Base-by-base conservation (phyloP, 1,284 basidiomycete genomes). In the Hymenochaete sp. region DNA sequence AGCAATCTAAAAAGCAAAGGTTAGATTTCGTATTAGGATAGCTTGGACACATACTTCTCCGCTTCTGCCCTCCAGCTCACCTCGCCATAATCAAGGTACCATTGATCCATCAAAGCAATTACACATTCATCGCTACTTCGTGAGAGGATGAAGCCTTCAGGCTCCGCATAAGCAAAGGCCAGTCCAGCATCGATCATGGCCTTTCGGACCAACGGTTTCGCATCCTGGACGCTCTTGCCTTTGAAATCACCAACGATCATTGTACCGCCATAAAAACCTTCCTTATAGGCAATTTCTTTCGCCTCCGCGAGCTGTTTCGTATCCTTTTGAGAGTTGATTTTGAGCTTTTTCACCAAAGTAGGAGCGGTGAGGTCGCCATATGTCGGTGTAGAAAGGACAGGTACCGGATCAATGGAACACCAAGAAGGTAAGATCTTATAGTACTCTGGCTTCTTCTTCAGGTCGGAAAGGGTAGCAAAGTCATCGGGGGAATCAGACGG, bases 81-180 rank as follows among this genome's bases (percentile, higher is more conserved):
- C 70, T 98, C 93, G 57, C 95, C 96, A 60, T 98, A 99, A 67
- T 98, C 93, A 62, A 98, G 70, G 67, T 98, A 98, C 93, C 95
- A 99, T 66, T 99, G 96, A 62, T 99, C 96, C 77, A 93, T 95
- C 53, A 98, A 71, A 4, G 95, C 93, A 49, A 98, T 93, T 27
- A 98, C 88, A 69, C 95, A 98, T 66, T 98, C 95, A 60, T 98
- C 95, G 18, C 76, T 80, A 64, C 85, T 91, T 43, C 95, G 75
- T 47, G 86, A 91, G 59, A 93, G 80, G 59, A 98, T 85, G 59
- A 89, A 65, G 47, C 88, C 90, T 66, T 98, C 95, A 1, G 96
- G 96, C 67, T 98, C 96, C 14, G 93, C 92, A 62, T 98, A 98
- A 42, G 90, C 73, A 57, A 95, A 82, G 6, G 89, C 96, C 41